A percentile compares a stretch with the other conserved stretches of the same genome.
Conservation (phyloP, 805 yeast genomes). For the Priceomyces carsonii region DNA sequence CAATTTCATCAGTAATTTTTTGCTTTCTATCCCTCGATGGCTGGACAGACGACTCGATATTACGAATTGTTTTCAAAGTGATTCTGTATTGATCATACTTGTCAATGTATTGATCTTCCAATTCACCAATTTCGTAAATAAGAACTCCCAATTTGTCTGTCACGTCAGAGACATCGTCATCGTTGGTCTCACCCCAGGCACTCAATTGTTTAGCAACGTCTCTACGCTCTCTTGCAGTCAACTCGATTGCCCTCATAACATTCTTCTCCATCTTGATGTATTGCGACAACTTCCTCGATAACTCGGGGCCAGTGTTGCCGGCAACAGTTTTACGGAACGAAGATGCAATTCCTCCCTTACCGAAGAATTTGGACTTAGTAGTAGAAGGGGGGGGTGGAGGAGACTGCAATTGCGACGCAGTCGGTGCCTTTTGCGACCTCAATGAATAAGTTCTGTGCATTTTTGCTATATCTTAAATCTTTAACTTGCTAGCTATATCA, state of each 20-base stretch:
- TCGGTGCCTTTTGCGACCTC: conserved; percentile 94
- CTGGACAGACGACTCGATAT: conserved; percentile 84
- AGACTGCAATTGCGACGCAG: conserved; percentile 90
- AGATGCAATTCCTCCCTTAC: conserved; percentile 67
- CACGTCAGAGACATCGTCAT: conserved; percentile 82
- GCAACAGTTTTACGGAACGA: conserved; percentile 72
- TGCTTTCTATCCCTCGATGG: conserved; percentile 87
- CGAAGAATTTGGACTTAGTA: conserved; percentile 88
- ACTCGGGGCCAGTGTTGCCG: conserved; percentile 78
- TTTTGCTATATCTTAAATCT: conserved; percentile 10
- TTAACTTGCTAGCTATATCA: conserved; percentile 1
- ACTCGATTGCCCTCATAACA: conserved; percentile 75
- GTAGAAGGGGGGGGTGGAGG: conserved; percentile 96
- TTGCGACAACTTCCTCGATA: conserved; percentile 71
- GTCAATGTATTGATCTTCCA: conserved; percentile 86
- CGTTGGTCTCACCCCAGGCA: conserved; percentile 85
- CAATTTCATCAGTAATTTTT: conserved; percentile 82
- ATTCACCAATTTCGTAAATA: conserved; percentile 79
- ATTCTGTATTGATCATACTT: conserved; percentile 84
- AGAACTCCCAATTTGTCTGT: conserved; percentile 86
- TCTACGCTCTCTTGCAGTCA: conserved; percentile 74
- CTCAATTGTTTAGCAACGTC: conserved; percentile 82
- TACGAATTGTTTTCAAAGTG: conserved; percentile 77
- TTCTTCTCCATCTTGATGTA: conserved; percentile 81
- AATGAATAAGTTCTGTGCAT: conserved; percentile 99